Evolutionary conservation across 2,329 filamentous ascomycete species (phyloP), one percentile per base, ranked within the genome.

Genomic region (Fusarium torreyae): DNA sequence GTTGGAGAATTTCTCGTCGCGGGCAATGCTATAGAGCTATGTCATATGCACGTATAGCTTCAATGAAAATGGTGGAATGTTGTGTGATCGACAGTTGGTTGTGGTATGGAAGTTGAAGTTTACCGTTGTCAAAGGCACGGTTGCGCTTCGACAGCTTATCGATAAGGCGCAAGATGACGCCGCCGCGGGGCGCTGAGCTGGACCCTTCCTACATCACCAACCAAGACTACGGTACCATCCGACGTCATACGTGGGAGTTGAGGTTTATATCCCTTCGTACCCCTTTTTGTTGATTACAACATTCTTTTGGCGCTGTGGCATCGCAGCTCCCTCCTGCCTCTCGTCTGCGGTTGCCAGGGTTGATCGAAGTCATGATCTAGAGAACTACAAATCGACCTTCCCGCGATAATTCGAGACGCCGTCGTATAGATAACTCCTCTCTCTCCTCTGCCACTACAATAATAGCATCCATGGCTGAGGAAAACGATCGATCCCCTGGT

Each of bases 321-420:
- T 43, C 17, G 43, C 57, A 45, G 24, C 24, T 18, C 48, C 39
- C 34, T 45, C 31, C 55, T 52, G 13, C 7, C 28, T 49, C 26
- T 10, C 13, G 55, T 40, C 24, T 50, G 53, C 50, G 57, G 56
- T 63, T 69, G 49, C 63, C 42, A 54, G 45, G 18, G 46, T 61
- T 52, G 62, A 57, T 68, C 28, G 63, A 65, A 75, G 75, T 67
- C 75, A 80, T 80, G 78, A 73, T 77, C 74, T 80, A 80, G 78
- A 67, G 72, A 72, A 69, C 70, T 65, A 77, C 74, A 63, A 71
- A 68, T 54, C 60, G 58, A 63, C 65, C 56, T 57, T 38, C 59
- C 54, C 50, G 62, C 69, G 63, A 77, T 62, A 73, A 64, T 56
- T 55, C 69, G 48, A 73, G 72, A 60, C 70, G 69, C 56, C 70